Base-by-base conservation (phyloP, 1,284 basidiomycete genomes). In the Ganoderma meredithae region DNA sequence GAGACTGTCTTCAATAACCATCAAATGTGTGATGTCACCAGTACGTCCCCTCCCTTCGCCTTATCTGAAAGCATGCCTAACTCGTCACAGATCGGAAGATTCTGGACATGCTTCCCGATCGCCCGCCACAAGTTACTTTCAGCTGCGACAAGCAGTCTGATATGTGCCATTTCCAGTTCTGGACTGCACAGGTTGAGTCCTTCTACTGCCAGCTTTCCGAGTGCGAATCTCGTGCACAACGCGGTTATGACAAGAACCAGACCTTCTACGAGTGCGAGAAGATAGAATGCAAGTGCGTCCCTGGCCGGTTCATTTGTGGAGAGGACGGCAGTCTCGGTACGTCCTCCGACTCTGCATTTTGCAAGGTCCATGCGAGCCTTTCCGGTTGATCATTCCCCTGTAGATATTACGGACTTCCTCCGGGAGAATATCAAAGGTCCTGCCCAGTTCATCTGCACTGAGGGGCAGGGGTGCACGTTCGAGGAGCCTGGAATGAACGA, bases 11-110 rank as follows among this genome's bases (percentile, higher is more conserved):
- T 95, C 80, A 91, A 90, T 78, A 96, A 96, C 76, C 96, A 96
- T 79, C 97, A 99, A 79, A 95, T 98, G 90, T 99, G 97, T 82
- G 90, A 98, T 78, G 97, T 99, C 36, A 99, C 97, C 17, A 98
- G 95, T 96, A 76, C 76, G 94, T 83, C 19, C 62, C 40, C 0
- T 41, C 7, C 17, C 33, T 33, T 4, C 36, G 9, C 15, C 12
- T 1, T 12, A 13, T 40, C 9, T 1, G 8, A 3, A 33, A 36
- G 17, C 3, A 15, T 27, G 19, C 8, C 70, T 65, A 19, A 62
- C 27, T n/a, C 6, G 2, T 13, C n/a, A 17, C n/a, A 95, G 93
- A 96, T 80, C 90, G 91, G 64, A 95, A 95, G 81, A 97, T 97
- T 75, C 83, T 95, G 70, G 95, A 95, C 76, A 93, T 95, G 85